Percentiles rank a stretch among this genome's conserved stretches.
phyloP scores from a whole-genome alignment of 371 early-diverging fungal species.

The Phascolomyces articulosus region DNA sequence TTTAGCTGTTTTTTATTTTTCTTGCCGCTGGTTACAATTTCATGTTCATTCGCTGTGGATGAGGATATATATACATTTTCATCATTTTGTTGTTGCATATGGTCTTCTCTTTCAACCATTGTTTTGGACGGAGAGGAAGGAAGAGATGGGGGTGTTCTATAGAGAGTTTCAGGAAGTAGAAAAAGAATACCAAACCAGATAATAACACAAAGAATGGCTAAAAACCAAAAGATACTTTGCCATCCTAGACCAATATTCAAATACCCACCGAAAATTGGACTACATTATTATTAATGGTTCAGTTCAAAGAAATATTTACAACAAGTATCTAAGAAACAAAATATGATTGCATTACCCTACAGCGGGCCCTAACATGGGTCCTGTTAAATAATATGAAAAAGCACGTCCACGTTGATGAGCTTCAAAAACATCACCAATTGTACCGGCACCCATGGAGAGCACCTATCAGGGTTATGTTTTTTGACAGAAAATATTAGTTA shows the following conservation, averaged over 20 bases:
- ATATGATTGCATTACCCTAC: slow-evolving; percentile 35
- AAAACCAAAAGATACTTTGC: slow-evolving; percentile 46
- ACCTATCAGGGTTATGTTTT: slow-evolving; percentile 33
- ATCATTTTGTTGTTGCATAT: too few relatives aligned
- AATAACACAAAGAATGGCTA: slow-evolving; percentile 23
- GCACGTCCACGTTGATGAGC: slow-evolving; percentile 43
- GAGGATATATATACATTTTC: too few relatives aligned
- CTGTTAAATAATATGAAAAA: slow-evolving; percentile 37
- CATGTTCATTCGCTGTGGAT: too few relatives aligned
- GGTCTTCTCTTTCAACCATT: too few relatives aligned
- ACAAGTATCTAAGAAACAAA: background rate
- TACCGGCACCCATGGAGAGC: slow-evolving; percentile 51
- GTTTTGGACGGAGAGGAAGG: too few relatives aligned
- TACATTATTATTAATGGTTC: background rate
- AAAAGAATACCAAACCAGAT: slow-evolving; percentile 36
- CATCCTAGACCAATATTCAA: slow-evolving; percentile 47
- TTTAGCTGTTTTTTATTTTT: background rate
- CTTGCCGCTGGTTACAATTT: background rate
- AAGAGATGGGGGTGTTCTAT: background rate
- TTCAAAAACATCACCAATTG: slow-evolving; percentile 46
- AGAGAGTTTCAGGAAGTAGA: slow-evolving; percentile 45
- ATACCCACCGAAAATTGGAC: slow-evolving; percentile 50
- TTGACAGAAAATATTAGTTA: background rate
- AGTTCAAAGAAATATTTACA: background rate
- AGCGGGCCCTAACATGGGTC: slow-evolving; percentile 40